Evolutionary conservation across 495 filamentous ascomycete genomes (phyloP).

Genomic region (Aspergillus coremiiformis): DNA sequence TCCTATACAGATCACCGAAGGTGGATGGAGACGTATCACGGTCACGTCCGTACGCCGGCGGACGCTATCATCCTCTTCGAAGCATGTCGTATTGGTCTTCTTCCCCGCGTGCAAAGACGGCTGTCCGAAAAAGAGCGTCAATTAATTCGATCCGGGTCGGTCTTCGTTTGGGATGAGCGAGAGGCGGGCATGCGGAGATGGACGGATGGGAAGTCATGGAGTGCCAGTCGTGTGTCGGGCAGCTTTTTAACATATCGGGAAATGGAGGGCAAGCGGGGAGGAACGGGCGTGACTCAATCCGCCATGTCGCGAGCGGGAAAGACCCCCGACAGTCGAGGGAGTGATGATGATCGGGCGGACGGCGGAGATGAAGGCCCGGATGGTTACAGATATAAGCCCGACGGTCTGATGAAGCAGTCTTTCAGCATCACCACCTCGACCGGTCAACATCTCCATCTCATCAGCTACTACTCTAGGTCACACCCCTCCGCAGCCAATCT

Average conservation of each 20-base stretch:
- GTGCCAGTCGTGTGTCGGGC: conserved; percentile 91
- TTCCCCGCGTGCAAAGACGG: conserved; percentile 86
- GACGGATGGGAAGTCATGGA: conserved; percentile 99
- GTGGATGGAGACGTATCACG: conserved; percentile 93
- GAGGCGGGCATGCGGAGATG: conserved; percentile 97
- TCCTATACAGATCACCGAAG: conserved; percentile 22
- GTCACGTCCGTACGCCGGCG: conserved; percentile 80
- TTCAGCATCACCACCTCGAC: conserved; percentile 94
- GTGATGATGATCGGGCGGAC: conserved; percentile 68
- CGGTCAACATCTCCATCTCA: conserved; percentile 89
- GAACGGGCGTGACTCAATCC: conserved; percentile 50
- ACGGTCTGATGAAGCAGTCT: conserved; percentile 97
- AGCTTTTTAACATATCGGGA: conserved; percentile 97
- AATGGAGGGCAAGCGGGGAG: conserved; percentile 93
- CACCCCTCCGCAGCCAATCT: conserved; percentile 59
- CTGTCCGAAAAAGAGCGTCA: conserved; percentile 96
- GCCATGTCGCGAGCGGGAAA: conserved; percentile 55
- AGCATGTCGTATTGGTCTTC: conserved; percentile 80
- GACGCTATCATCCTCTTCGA: conserved; percentile 98
- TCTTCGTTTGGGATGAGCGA: conserved; percentile 98
- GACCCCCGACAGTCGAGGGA: conserved; percentile 74
- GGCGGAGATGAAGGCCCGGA: conserved; percentile 79
- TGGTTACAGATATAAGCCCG: conserved; percentile 94
- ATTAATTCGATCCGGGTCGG: conserved; percentile 87
- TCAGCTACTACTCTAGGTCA: conserved; percentile 88